Conservation (phyloP, 345 rosid genomes). For the Barbarea vulgaris region DNA sequence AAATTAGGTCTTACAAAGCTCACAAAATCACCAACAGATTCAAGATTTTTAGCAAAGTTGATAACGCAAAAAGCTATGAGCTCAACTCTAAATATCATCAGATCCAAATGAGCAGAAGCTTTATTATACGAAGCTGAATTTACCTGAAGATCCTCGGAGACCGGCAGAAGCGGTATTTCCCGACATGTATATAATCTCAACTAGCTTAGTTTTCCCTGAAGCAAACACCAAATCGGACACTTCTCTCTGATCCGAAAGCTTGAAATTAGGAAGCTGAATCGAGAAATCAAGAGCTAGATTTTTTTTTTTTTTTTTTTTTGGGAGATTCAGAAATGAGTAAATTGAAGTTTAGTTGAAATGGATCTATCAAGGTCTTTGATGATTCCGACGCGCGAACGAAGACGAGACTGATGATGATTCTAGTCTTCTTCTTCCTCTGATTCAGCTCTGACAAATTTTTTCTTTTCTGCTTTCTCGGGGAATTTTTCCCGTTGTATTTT, state of each 20-base stretch:
- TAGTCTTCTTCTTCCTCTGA: constrained; percentile 9
- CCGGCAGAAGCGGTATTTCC: constrained; percentile 41
- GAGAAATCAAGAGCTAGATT: neutral
- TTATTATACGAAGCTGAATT: constrained; percentile 3
- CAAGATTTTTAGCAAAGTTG: constrained; percentile 5
- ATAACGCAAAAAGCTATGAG: neutral
- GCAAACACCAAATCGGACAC: neutral
- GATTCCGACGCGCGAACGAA: constrained; percentile 53
- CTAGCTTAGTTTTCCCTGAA: neutral
- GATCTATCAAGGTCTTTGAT: constrained; percentile 46
- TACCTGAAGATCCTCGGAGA: constrained; percentile 56
- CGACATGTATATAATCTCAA: constrained; percentile 44
- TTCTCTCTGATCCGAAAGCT: neutral
- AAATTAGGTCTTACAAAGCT: neutral
- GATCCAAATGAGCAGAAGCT: constrained; percentile 18
- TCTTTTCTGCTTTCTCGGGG: neutral
- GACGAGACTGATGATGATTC: constrained; percentile 7
- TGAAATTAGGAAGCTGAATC: constrained; percentile 21
- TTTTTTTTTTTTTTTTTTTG: neutral
- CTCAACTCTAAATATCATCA: constrained; percentile 22
- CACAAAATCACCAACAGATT: neutral
- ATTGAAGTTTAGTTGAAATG: constrained; percentile 42
- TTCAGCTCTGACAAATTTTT: neutral
- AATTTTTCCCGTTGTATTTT: constrained; percentile 13
- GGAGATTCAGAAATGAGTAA: constrained; percentile 32